These are phyloP conservation scores for Geotrichum phurueaensis DNA, from an alignment of 1,139 yeast species.

Conservation along the genomic window DNA sequence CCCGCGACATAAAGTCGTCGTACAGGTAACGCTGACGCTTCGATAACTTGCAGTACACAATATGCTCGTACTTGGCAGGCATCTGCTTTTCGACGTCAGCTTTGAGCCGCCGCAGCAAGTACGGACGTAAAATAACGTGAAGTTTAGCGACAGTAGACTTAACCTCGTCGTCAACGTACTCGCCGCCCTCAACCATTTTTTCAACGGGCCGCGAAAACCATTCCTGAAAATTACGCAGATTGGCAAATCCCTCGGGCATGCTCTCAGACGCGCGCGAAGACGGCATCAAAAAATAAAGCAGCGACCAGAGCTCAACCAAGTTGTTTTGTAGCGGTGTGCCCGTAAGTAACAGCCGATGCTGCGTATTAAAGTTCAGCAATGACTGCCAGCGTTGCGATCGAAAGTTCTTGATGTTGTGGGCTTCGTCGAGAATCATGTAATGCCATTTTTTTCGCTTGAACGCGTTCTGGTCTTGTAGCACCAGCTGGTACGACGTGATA, in stretches of 20 bases:
- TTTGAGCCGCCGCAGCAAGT: conserved; percentile 80
- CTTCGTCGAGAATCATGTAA: conserved; percentile 95
- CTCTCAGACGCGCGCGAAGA: conserved; percentile 57
- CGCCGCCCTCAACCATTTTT: conserved; percentile 73
- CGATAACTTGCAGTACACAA: conserved; percentile 84
- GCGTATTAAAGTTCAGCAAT: conserved; percentile 84
- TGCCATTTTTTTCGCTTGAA: conserved; percentile 91
- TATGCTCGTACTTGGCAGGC: conserved; percentile 97
- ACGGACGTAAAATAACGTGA: conserved; percentile 92
- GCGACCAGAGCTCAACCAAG: conserved; percentile 88
- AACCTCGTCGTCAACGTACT: conserved; percentile 60
- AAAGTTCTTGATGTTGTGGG: conserved; percentile 95
- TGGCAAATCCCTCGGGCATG: conserved; percentile 96
- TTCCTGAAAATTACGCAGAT: conserved; percentile 88
- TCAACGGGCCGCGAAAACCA: conserved; percentile 99
- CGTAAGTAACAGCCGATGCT: conserved; percentile 76
- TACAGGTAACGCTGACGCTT: conserved; percentile 87
- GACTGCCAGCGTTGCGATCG: conserved; percentile 98
- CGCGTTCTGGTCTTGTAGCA: conserved; percentile 92
- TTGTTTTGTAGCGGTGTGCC: conserved; percentile 96
- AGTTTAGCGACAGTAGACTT: conserved; percentile 77
- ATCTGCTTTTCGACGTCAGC: conserved; percentile 97
- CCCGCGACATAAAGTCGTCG: conserved; percentile 96
- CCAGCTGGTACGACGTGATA: conserved; percentile 92
- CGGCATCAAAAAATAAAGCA: conserved; percentile 92